Evolutionary conservation across 352 stramenopile species (phyloP), one percentile per base, ranked within the genome.

Genomic region (Thraustotheca clavata): DNA sequence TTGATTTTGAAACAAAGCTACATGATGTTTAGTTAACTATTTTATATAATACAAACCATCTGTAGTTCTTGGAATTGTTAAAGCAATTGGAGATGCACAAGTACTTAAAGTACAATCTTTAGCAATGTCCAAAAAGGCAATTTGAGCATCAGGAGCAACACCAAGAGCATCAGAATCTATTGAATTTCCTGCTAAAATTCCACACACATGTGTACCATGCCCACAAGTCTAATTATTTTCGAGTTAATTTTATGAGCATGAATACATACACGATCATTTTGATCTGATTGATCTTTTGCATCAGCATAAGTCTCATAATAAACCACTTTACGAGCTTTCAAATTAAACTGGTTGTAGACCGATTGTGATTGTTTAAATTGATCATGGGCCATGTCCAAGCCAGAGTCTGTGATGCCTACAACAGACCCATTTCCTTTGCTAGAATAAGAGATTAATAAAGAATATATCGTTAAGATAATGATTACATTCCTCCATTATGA

Each of bases 41-140:
- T 14, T 12, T 50, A 29, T 6, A 50, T 29, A 6, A 29, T 6
- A 29, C 43, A 31, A 70, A 14, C 57, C 60, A 6, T 18, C 59
- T 35, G 65, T 57, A 34, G 87, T 74, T 0, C 71, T 69, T 0
- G 77, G 77, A 1, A 76, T 86, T 59, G 79, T 71, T 0, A 86
- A 61, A 26, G 71, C 74, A 4, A 84, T 74, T 49, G 68, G 20
- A 77, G 90, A 0, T 16, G 29, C 12, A 4, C 20, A 26, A 16
- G 61, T 43, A 0, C 62, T 55, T n/a, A n/a, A n/a, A n/a, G n/a
- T n/a, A 0, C 71, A 57, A 52, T 87, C 79, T 38, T 86, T 80
- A 5, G 79, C 83, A 59, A 96, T 89, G 60, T 96, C 88, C 75
- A 96, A 92, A 50, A 96, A 94, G 1, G 87, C 85, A 49, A 95